Conservation (phyloP, 345 rosid species). For the Boechera divaricarpa region DNA sequence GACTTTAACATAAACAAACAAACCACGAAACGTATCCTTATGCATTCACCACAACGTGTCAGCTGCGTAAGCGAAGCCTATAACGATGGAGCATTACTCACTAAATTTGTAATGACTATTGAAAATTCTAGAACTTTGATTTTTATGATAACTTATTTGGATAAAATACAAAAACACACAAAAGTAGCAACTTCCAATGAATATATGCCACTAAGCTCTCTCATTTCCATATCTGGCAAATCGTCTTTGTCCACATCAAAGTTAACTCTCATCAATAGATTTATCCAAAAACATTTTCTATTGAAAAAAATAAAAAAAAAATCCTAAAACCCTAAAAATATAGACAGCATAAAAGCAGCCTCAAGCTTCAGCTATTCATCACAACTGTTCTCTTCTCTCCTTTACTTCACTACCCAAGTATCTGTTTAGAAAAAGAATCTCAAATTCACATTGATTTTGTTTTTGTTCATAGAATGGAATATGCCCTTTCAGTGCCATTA, state of each 20-base stretch:
- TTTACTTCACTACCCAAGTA: neutral
- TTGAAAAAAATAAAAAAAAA: neutral
- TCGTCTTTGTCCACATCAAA: constrained; percentile 25
- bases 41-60: constrained; percentile 29
- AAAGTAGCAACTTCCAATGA: constrained; percentile 24
- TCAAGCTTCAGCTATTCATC: constrained; percentile 13
- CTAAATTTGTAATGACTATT: constrained; percentile 1
- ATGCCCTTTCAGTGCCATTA: constrained; percentile 50
- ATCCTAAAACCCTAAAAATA: neutral
- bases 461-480: constrained; percentile 5
- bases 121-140: neutral
- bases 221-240: constrained; percentile 30
- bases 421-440: neutral
- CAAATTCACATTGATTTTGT: neutral
- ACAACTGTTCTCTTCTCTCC: neutral
- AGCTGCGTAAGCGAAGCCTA: neutral
- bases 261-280: neutral
- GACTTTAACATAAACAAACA: constrained; percentile 17
- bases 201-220: constrained; percentile 5
- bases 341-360: constrained; percentile 30
- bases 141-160: constrained; percentile 10
- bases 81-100: neutral
- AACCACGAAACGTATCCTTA: constrained; percentile 18
- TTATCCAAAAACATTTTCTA: constrained; percentile 8
- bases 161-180: constrained; percentile 8